These are phyloP conservation scores for Actinidia polygama DNA, from an alignment of 179 eudicot genomes.

Conservation along the genomic window DNA sequence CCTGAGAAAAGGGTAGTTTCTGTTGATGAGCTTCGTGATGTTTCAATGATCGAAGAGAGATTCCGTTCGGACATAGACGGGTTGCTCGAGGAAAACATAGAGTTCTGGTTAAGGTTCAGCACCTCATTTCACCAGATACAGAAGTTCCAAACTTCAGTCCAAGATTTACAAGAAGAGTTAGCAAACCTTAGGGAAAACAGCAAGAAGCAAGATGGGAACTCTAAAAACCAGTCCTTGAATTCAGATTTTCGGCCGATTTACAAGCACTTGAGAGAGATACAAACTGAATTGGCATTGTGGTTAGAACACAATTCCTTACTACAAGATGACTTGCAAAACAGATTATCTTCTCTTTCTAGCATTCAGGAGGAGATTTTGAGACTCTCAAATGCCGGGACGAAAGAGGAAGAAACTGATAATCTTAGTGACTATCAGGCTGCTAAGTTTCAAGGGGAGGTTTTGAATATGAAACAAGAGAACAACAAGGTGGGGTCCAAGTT, in stretches of 20 bases:
- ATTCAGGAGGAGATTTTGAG: conserved; percentile 70
- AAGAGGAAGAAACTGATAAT: conserved; percentile 28
- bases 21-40: conserved; percentile 27
- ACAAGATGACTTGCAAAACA: conserved; percentile 63
- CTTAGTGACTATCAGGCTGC: conserved; percentile 69
- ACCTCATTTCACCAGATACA: conserved; percentile 79
- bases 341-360: conserved; percentile 57
- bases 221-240: conserved; percentile 27
- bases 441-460: conserved; percentile 81
- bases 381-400: conserved; percentile 36
- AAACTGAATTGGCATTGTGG: conserved; percentile 83
- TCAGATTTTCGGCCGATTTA: conserved; percentile 73
- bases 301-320: conserved; percentile 69
- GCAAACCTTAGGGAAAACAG: conserved; percentile 41
- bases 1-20: conserved; percentile 22
- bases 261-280: conserved; percentile 76
- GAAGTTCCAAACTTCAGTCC: conserved; percentile 64
- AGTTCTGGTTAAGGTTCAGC: conserved; percentile 92
- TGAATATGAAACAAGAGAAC: conserved; percentile 91
- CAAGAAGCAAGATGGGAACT: conserved; percentile 35
- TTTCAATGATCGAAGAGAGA: conserved; percentile 54
- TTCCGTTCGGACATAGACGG: conserved; percentile 67
- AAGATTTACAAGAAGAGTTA: conserved; percentile 68
- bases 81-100: conserved; percentile 76
- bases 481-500: conserved; percentile 72